Conservation (phyloP, 441 rosid species). For the Raphanus hybrid region DNA sequence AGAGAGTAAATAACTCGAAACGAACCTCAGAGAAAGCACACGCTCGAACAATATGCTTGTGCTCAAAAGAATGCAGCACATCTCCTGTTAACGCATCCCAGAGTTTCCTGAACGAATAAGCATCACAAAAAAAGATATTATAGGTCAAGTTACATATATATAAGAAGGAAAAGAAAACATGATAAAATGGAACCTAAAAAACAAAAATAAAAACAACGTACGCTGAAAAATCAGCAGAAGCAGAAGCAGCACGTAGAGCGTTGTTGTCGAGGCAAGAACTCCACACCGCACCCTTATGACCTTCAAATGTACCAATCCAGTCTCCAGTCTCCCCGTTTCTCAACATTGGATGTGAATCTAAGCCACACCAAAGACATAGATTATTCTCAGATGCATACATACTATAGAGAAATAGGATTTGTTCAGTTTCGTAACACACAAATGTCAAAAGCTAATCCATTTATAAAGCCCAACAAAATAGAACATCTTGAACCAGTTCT, state of each 20-base stretch:
- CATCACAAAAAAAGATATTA: background rate
- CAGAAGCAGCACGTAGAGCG: conserved; percentile 94
- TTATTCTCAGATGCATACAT: too few species aligned
- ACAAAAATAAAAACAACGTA: conserved; percentile 30
- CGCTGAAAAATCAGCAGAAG: conserved; percentile 94
- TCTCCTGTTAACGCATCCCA: conserved; percentile 98
- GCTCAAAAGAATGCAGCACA: conserved; percentile 92
- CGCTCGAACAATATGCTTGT: conserved; percentile 96
- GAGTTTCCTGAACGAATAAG: conserved; percentile 67
- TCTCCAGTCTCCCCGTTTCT: conserved; percentile 98
- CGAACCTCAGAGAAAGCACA: conserved; percentile 86
- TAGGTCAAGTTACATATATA: background rate
- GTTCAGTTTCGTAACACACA: too few species aligned
- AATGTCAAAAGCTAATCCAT: too few species aligned
- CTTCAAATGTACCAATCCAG: conserved; percentile 99
- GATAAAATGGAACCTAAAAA: background rate
- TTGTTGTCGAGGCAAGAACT: conserved; percentile 86
- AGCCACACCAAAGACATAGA: too few species aligned
- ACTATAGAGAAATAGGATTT: too few species aligned
- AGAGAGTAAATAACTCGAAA: too few species aligned
- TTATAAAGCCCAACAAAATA: too few species aligned
- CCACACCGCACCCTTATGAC: conserved; percentile 99
- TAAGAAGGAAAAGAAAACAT: too few species aligned
- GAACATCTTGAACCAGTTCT: too few species aligned
- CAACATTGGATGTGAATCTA: conserved; percentile 98